A percentile compares a stretch with the other conserved stretches of the same genome.
Evolutionary conservation across 306 rosid genomes (phyloP).

Genomic region (Lathyrus aphaca): DNA sequence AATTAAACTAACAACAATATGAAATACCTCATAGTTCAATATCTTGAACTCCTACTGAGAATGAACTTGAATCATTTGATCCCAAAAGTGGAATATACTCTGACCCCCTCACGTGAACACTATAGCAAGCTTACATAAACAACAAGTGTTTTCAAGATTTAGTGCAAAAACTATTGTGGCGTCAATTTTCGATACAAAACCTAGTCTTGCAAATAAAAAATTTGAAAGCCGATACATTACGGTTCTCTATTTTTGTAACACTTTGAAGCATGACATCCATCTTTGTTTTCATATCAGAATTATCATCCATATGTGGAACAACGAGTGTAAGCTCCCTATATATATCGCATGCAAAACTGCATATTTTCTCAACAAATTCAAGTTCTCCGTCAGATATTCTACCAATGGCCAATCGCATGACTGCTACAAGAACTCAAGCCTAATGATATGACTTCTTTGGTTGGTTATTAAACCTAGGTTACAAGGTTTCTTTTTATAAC

Average conservation of each 20-base stretch:
- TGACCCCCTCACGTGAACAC: conserved; percentile 93
- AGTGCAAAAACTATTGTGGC: conserved; percentile 10
- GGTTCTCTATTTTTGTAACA: conserved; percentile 90
- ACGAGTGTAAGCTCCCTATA: conserved; percentile 87
- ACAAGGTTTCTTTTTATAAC: too few relatives aligned
- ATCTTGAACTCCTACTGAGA: conserved; percentile 70
- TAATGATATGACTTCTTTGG: too few relatives aligned
- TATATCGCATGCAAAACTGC: conserved; percentile 84
- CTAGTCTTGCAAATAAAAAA: conserved; percentile 22
- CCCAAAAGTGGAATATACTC: conserved; percentile 88
- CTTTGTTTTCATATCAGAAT: conserved; percentile 76
- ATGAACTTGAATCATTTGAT: conserved; percentile 71
- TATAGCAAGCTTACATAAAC: conserved; percentile 83
- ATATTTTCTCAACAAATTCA: conserved; percentile 79
- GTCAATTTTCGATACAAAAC: conserved; percentile 16
- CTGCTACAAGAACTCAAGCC: too few relatives aligned
- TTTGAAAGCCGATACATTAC: conserved; percentile 47
- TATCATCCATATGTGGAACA: conserved; percentile 86
- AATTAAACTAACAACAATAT: conserved; percentile 12
- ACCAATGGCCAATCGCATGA: conserved; percentile 97
- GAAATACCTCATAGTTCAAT: conserved; percentile 63
- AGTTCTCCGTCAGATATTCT: conserved; percentile 89
- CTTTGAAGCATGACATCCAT: conserved; percentile 96
- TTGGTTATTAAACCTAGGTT: too few relatives aligned
- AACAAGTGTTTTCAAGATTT: conserved; percentile 8